Evolutionary conservation across 108 stramenopile genomes (phyloP).

Genomic region (Nitzschia putrida): DNA sequence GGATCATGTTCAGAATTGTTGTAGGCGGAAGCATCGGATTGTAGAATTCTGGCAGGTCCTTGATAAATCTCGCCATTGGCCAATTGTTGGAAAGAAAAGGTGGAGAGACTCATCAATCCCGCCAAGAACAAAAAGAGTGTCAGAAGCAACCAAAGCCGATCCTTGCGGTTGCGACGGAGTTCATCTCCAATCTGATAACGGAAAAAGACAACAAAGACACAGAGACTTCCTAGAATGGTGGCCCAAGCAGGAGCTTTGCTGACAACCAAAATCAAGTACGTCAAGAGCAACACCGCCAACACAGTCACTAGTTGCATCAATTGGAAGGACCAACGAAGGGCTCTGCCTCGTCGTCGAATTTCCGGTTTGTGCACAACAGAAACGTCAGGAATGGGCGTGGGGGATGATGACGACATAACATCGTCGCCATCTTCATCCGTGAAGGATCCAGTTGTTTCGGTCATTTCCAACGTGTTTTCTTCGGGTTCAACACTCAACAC

Average conservation of each 20-base stretch:
- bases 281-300: conserved; percentile 21
- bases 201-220: conserved; percentile 40
- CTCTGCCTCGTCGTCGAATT: not conserved
- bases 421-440: conserved; percentile 18
- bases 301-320: conserved; percentile 35
- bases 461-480: conserved; percentile 10
- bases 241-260: conserved; percentile 26
- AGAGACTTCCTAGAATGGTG: conserved; percentile 22
- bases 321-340: conserved; percentile 20
- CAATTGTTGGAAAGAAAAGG: conserved; percentile 31
- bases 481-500: conserved; percentile 7
- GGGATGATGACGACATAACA: not conserved
- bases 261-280: conserved; percentile 44
- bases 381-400: not conserved
- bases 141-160: conserved; percentile 35
- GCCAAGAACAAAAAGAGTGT: conserved; percentile 48
- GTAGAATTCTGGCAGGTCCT: conserved; percentile 51
- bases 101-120: conserved; percentile 28
- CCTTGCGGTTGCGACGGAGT: conserved; percentile 41
- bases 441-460: not conserved
- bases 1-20: conserved; percentile 30
- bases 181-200: conserved; percentile 46
- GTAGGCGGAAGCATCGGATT: conserved; percentile 41
- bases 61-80: conserved; percentile 48
- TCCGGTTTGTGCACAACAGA: not conserved